These are phyloP conservation scores for Auriculariales sp. DNA, from an alignment of 768 basidiomycete genomes.

Conservation along the genomic window DNA sequence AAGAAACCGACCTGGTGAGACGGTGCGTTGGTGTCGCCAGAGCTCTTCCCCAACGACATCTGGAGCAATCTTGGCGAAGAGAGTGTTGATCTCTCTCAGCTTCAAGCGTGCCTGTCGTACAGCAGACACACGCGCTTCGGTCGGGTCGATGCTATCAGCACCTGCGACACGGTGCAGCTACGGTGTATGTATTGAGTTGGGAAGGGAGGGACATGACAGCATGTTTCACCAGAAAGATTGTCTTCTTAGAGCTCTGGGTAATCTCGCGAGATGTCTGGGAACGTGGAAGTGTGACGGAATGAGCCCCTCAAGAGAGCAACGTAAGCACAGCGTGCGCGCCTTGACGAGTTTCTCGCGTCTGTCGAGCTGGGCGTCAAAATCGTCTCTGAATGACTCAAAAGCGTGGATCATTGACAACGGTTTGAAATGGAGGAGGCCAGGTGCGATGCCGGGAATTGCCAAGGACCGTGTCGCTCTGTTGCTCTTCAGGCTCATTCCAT, in stretches of 20 bases:
- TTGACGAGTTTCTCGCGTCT: slow-evolving; percentile 85
- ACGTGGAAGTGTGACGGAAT: background rate
- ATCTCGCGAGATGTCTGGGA: slow-evolving; percentile 40
- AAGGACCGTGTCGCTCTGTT: too few species aligned
- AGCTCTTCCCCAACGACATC: slow-evolving; percentile 56
- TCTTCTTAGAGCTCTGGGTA: slow-evolving; percentile 83
- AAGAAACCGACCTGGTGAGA: slow-evolving; percentile 32
- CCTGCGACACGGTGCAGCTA: slow-evolving; percentile 16
- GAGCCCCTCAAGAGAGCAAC: background rate
- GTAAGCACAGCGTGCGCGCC: slow-evolving; percentile 25
- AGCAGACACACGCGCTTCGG: too few species aligned
- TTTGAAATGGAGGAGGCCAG: background rate
- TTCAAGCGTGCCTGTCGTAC: too few species aligned
- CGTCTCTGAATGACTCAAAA: slow-evolving; percentile 52
- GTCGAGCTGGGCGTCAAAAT: slow-evolving; percentile 77
- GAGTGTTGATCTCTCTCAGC: slow-evolving; percentile 45
- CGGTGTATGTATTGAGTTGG: slow-evolving; percentile 27
- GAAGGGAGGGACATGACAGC: slow-evolving; percentile 10
- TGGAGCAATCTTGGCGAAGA: slow-evolving; percentile 45
- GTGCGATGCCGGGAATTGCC: background rate
- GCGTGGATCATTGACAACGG: slow-evolving; percentile 10
- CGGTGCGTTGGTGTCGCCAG: slow-evolving; percentile 62
- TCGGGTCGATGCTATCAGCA: too few species aligned
- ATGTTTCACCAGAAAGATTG: slow-evolving; percentile 84
- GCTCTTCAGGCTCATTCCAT: too few species aligned